These are phyloP conservation scores for Salix viminalis DNA, from an alignment of 345 rosid genomes.

Conservation along the genomic window DNA sequence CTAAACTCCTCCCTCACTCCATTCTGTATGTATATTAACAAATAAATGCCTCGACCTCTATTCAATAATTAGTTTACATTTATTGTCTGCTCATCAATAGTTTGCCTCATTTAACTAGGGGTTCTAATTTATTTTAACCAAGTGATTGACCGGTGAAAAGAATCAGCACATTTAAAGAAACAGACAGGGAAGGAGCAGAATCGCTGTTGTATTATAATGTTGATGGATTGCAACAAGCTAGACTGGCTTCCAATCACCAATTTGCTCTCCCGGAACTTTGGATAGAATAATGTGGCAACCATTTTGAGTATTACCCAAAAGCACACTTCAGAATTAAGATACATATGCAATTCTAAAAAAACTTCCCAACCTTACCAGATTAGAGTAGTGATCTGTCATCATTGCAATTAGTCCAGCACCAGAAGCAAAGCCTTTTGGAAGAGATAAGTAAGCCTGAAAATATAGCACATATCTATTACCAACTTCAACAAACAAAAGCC, in stretches of 20 bases:
- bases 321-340: slow-evolving; percentile 3
- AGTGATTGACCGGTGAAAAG: not conserved
- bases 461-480: slow-evolving; percentile 4
- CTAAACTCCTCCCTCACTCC: not conserved
- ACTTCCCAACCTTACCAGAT: slow-evolving; percentile 43
- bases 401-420: slow-evolving; percentile 76
- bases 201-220: not conserved
- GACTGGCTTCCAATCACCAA: not conserved
- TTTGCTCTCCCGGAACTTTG: not conserved
- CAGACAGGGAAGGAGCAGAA: not conserved
- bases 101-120: not conserved
- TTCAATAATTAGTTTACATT: not conserved
- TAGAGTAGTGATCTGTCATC: slow-evolving; percentile 83
- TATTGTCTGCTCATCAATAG: not conserved
- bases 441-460: slow-evolving; percentile 82
- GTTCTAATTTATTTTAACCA: not conserved
- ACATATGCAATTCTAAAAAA: not conserved
- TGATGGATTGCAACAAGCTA: not conserved
- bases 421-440: slow-evolving; percentile 82
- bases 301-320: not conserved
- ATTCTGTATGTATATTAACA: not conserved
- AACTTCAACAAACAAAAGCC: slow-evolving; percentile 10
- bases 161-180: not conserved
- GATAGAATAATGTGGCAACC: not conserved
- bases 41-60: not conserved